Evolutionary conservation across 495 filamentous ascomycete genomes (phyloP).

Genomic region (Recurvomyces mirabilis): DNA sequence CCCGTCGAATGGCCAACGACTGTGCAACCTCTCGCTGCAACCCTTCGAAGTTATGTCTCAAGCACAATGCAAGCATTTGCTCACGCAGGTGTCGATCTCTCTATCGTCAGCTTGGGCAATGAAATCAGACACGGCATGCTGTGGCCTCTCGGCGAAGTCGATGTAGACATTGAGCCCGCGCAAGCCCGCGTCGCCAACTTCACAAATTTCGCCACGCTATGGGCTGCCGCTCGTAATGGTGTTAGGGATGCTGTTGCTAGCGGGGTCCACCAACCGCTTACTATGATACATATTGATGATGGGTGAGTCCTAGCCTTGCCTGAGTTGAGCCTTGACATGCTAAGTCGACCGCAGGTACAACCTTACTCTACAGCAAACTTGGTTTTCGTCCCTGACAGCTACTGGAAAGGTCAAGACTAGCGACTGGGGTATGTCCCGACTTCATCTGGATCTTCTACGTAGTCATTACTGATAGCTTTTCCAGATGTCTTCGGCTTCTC

Average conservation of each 20-base stretch:
- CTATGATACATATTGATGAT: constrained; percentile 40
- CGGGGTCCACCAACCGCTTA: constrained; percentile 28
- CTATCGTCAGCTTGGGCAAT: constrained; percentile 35
- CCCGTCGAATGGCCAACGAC: constrained; percentile 26
- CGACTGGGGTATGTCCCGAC: constrained; percentile 33
- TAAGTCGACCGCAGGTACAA: no score
- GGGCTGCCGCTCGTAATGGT: constrained; percentile 29
- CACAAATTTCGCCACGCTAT: constrained; percentile 31
- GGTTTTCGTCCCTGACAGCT: constrained; percentile 32
- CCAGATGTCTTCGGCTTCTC: constrained; percentile 33
- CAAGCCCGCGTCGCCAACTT: constrained; percentile 26
- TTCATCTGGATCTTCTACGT: not conserved
- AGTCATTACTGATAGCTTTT: not conserved
- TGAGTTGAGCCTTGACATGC: no score
- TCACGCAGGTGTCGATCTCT: constrained; percentile 27
- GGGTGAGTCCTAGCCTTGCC: no score
- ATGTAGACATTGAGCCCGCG: constrained; percentile 25
- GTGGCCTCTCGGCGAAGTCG: constrained; percentile 33
- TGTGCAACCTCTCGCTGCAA: constrained; percentile 21
- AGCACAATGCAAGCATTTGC: constrained; percentile 31
- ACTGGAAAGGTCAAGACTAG: constrained; percentile 26
- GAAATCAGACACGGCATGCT: constrained; percentile 39
- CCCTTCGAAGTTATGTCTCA: constrained; percentile 31
- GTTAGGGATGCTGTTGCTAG: constrained; percentile 28
- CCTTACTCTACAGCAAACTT: constrained; percentile 31